Evolutionary conservation across 805 yeast genomes (phyloP).

Genomic region (Kluyveromyces aestuarii): DNA sequence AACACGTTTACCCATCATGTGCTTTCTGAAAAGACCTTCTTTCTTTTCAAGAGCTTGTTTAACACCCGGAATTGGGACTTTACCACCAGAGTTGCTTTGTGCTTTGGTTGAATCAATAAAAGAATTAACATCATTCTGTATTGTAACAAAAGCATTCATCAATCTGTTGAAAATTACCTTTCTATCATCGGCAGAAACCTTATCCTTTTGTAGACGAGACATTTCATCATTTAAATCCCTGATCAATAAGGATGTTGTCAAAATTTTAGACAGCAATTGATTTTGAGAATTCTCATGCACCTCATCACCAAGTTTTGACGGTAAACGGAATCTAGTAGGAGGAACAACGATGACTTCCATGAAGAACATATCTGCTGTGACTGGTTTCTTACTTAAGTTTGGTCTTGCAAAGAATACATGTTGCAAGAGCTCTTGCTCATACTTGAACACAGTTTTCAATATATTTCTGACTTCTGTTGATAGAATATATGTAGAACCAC

Average conservation of each 20-base stretch:
- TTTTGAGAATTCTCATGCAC: conserved; percentile 92
- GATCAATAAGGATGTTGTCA: conserved; percentile 71
- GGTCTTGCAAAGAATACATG: conserved; percentile 82
- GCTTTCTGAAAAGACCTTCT: conserved; percentile 96
- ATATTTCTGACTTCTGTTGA: conserved; percentile 82
- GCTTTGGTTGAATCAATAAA: conserved; percentile 88
- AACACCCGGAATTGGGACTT: conserved; percentile 81
- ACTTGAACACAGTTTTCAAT: conserved; percentile 62
- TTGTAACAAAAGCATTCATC: conserved; percentile 91
- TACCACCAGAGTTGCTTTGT: conserved; percentile 59
- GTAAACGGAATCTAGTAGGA: conserved; percentile 91
- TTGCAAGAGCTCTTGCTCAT: conserved; percentile 60
- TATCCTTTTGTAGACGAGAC: conserved; percentile 48
- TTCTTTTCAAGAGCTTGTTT: conserved; percentile 97
- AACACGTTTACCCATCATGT: conserved; percentile 99
- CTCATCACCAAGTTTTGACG: conserved; percentile 95
- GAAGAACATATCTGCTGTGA: conserved; percentile 78
- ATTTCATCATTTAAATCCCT: conserved; percentile 86
- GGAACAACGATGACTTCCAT: conserved; percentile 86
- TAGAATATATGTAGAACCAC: conserved; percentile 77
- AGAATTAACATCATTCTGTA: conserved; percentile 92
- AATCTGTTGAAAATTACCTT: conserved; percentile 74
- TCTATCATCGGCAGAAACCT: conserved; percentile 58
- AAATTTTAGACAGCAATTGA: conserved; percentile 70
- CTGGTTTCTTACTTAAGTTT: conserved; percentile 32